Percentiles rank a stretch among this genome's conserved stretches.
phyloP scores from a whole-genome alignment of 129 eudicot genomes.

The Flaveria robusta region DNA sequence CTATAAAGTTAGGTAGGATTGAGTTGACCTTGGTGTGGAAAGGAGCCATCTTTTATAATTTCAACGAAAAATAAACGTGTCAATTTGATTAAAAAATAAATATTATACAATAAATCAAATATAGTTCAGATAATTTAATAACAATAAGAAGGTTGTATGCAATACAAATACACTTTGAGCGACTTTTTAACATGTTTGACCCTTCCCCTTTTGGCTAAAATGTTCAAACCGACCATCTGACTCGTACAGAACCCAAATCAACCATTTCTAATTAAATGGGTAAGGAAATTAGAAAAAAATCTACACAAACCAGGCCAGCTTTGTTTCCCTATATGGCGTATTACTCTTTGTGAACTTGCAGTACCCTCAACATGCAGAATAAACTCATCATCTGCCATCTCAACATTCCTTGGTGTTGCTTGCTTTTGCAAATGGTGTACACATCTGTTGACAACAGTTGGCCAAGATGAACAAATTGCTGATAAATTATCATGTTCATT shows the following conservation, averaged over 20 bases:
- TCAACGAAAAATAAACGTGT: background rate
- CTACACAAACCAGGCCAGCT: conserved; percentile 87
- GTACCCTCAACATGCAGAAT: conserved; percentile 95
- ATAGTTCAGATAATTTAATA: background rate
- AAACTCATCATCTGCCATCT: conserved; percentile 76
- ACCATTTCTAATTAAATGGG: background rate
- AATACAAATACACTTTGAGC: background rate
- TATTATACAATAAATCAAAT: background rate
- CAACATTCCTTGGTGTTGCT: conserved; percentile 62
- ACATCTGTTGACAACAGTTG: conserved; percentile 48
- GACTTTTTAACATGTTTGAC: background rate
- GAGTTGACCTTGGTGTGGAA: background rate
- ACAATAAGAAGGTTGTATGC: background rate
- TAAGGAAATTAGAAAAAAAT: background rate
- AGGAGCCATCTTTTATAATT: background rate
- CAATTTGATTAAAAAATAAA: background rate
- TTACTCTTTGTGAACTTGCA: conserved; percentile 74
- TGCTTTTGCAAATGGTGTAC: conserved; percentile 76
- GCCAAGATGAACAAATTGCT: background rate
- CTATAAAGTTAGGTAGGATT: background rate
- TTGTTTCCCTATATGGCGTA: conserved; percentile 87
- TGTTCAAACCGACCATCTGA: background rate
- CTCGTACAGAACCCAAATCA: background rate
- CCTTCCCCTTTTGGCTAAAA: conserved; percentile 4
- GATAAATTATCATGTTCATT: background rate